Evolutionary conservation across 805 yeast species (phyloP).

Genomic region (Candida pseudoglaebosa): DNA sequence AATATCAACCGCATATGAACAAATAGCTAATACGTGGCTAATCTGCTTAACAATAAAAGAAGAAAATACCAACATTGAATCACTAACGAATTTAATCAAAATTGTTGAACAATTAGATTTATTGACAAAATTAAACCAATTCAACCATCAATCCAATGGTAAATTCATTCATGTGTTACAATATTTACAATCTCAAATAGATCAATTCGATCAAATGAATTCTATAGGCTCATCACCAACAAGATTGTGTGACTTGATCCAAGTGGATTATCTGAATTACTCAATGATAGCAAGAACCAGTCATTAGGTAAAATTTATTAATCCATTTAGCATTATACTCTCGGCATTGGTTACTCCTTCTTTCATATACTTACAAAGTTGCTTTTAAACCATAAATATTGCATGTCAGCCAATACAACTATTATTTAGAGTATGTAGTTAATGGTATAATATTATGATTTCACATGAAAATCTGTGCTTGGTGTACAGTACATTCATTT

Average conservation of each 20-base stretch:
- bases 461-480: too few relatives aligned
- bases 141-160: conserved; percentile 41
- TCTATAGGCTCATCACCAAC: conserved; percentile 9
- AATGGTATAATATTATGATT: too few relatives aligned
- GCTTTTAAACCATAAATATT: neutral
- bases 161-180: conserved; percentile 44
- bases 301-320: conserved; percentile 2
- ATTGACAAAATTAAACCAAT: conserved; percentile 39
- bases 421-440: neutral
- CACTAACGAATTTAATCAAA: conserved; percentile 21
- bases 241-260: conserved; percentile 34
- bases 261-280: conserved; percentile 41
- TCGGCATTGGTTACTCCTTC: neutral
- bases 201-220: conserved; percentile 24
- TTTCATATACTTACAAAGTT: neutral
- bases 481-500: too few relatives aligned
- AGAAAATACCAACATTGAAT: conserved; percentile 11
- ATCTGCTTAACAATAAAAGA: conserved; percentile 34
- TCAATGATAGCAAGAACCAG: conserved; percentile 30
- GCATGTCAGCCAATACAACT: neutral
- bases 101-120: conserved; percentile 35
- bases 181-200: conserved; percentile 37
- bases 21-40: conserved; percentile 56
- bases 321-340: neutral
- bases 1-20: conserved; percentile 54